Evolutionary conservation across 306 rosid species (phyloP).

Genomic region (Citrullus mucosospermus): DNA sequence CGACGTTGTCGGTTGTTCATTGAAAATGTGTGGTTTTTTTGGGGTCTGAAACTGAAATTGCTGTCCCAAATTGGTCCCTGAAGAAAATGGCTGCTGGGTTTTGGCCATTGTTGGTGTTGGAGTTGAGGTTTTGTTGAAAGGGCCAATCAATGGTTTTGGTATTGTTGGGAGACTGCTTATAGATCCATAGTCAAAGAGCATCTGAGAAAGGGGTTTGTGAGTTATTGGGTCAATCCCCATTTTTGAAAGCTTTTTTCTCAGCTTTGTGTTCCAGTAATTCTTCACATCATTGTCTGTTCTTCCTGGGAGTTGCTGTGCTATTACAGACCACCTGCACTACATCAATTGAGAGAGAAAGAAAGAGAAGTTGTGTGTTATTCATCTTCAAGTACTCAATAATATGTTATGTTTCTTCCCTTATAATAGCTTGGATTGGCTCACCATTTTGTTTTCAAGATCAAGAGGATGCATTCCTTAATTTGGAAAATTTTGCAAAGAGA

Average conservation of each 20-base stretch:
- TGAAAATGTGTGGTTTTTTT: conserved; percentile 27
- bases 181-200: conserved; percentile 63
- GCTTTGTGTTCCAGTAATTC: conserved; percentile 91
- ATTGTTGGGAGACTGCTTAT: conserved; percentile 34
- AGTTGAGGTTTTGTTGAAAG: background rate
- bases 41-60: conserved; percentile 27
- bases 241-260: conserved; percentile 74
- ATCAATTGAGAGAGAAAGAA: background rate
- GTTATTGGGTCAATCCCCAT: conserved; percentile 91
- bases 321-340: conserved; percentile 68
- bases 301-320: conserved; percentile 70
- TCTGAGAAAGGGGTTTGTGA: conserved; percentile 71
- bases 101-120: conserved; percentile 6
- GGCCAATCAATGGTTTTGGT: conserved; percentile 10
- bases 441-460: background rate
- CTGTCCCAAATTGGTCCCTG: conserved; percentile 20
- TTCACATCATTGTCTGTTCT: conserved; percentile 96
- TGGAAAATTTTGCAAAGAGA: background rate
- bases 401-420: background rate
- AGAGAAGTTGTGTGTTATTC: background rate
- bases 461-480: background rate
- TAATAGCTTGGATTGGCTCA: background rate
- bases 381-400: background rate
- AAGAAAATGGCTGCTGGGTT: conserved; percentile 21
- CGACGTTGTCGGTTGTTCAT: conserved; percentile 63